Evolutionary conservation across 116 monocot genomes (phyloP).

Genomic region (Papilionanthe hybrid): DNA sequence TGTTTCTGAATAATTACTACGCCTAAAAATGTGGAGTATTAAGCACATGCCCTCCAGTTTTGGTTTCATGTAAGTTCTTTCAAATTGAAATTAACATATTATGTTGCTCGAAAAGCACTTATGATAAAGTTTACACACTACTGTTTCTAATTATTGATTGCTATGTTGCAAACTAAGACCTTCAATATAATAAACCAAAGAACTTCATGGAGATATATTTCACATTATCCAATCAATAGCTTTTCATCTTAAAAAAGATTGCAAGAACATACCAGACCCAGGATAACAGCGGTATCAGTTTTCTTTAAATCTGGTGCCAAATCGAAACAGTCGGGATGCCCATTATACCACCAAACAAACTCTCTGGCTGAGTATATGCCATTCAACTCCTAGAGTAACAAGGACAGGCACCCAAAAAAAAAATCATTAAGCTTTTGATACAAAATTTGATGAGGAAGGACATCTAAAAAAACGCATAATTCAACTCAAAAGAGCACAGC

Average conservation of each 20-base stretch:
- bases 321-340: constrained; percentile 75
- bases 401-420: constrained; percentile 4
- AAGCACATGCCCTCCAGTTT: too few species aligned
- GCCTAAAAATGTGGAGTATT: too few species aligned
- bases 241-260: constrained; percentile 6
- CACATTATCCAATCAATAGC: background rate
- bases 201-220: background rate
- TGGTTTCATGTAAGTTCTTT: too few species aligned
- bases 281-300: constrained; percentile 79
- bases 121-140: background rate
- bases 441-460: background rate
- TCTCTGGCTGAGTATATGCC: constrained; percentile 89
- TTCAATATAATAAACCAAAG: background rate
- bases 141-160: background rate
- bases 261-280: constrained; percentile 74
- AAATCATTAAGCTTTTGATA: background rate
- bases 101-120: background rate
- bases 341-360: constrained; percentile 99
- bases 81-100: too few species aligned
- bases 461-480: too few species aligned
- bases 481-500: background rate
- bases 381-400: constrained; percentile 42
- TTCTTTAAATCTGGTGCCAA: constrained; percentile 56
- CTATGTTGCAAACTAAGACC: background rate
- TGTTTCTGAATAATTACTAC: too few species aligned